These are phyloP conservation scores for Brettanomyces sp. DNA, from an alignment of 805 yeast species.

Conservation along the genomic window DNA sequence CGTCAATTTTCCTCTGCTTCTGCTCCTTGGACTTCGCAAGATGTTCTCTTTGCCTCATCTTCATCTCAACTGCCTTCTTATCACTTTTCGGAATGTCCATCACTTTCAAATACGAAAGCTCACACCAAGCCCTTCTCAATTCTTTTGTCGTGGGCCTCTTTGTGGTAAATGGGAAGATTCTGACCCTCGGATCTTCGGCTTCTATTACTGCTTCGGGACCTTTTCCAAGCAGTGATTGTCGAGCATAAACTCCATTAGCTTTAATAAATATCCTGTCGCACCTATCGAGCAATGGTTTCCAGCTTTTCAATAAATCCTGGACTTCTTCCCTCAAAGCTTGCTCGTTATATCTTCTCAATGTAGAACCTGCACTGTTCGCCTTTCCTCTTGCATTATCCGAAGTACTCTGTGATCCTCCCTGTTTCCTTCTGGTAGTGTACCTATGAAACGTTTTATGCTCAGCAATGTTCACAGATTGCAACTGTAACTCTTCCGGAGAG, in stretches of 20 bases:
- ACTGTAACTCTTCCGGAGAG: conserved; percentile 38
- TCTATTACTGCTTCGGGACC: conserved; percentile 42
- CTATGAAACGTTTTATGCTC: conserved; percentile 85
- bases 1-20: conserved; percentile 5
- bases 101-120: conserved; percentile 51
- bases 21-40: conserved; percentile 17
- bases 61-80: conserved; percentile 17
- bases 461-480: conserved; percentile 56
- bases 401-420: conserved; percentile 95
- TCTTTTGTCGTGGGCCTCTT: conserved; percentile 77
- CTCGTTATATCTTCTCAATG: conserved; percentile 82
- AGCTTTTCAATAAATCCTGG: conserved; percentile 51
- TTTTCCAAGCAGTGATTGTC: conserved; percentile 34
- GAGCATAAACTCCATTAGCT: conserved; percentile 30
- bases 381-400: conserved; percentile 88
- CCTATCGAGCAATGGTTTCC: conserved; percentile 51
- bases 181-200: conserved; percentile 51
- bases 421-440: conserved; percentile 92
- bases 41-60: conserved; percentile 22
- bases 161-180: conserved; percentile 80
- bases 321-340: conserved; percentile 73
- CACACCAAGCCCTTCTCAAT: conserved; percentile 76
- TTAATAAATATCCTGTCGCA: conserved; percentile 70
- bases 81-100: conserved; percentile 46
- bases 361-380: conserved; percentile 94